A percentile compares a stretch with the other conserved stretches of the same genome.
Evolutionary conservation across 768 basidiomycete genomes (phyloP).

Genomic region (Coprinopsis strossmayeri): DNA sequence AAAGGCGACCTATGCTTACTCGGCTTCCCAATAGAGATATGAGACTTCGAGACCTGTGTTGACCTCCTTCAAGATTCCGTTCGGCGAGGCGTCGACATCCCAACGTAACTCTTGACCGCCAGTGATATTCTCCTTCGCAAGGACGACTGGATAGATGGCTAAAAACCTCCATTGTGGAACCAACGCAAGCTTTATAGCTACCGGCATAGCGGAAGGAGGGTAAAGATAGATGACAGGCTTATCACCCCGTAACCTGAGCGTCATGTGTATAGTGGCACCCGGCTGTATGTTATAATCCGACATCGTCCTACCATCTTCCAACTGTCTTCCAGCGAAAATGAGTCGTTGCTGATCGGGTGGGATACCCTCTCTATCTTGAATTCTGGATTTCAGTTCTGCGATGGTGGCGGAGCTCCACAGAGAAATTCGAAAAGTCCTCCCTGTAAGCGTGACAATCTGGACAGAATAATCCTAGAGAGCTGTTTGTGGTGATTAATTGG

Average conservation of each 20-base stretch:
- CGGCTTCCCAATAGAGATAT: conserved; percentile 36
- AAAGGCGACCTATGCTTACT: conserved; percentile 17
- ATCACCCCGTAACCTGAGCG: background rate
- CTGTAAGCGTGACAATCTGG: background rate
- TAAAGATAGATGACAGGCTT: conserved; percentile 33
- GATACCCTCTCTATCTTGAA: conserved; percentile 37
- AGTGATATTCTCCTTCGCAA: conserved; percentile 13
- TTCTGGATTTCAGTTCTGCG: background rate
- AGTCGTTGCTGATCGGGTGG: conserved; percentile 93
- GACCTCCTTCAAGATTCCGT: conserved; percentile 25
- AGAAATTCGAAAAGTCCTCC: background rate
- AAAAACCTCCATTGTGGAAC: conserved; percentile 26
- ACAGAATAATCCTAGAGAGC: background rate
- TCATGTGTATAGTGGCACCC: background rate
- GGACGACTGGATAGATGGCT: conserved; percentile 27
- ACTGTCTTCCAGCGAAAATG: conserved; percentile 96
- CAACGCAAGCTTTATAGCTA: conserved; percentile 25
- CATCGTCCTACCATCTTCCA: conserved; percentile 39
- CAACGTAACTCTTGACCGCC: conserved; percentile 22
- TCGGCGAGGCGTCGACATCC: conserved; percentile 22
- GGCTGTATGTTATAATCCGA: conserved; percentile 1
- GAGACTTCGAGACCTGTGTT: conserved; percentile 21
- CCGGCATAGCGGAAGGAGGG: conserved; percentile 21
- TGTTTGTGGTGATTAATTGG: no score
- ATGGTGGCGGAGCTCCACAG: background rate